Percentiles rank a stretch among this genome's conserved stretches.
phyloP scores from a whole-genome alignment of 306 rosid genomes.

The Alnus rubra region DNA sequence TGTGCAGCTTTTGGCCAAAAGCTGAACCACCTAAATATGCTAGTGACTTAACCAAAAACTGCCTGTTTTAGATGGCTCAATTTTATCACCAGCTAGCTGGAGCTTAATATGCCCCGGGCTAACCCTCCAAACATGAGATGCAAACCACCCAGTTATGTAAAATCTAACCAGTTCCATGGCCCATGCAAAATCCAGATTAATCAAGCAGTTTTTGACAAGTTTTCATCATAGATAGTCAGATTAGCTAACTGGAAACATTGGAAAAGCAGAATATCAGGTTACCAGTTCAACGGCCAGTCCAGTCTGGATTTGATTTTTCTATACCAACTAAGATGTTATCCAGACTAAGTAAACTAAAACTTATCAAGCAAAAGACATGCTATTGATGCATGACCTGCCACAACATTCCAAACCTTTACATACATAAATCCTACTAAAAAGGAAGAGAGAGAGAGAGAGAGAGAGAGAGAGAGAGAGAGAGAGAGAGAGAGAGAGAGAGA shows the following conservation, averaged over 20 bases:
- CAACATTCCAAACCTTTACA: background rate
- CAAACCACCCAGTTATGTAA: background rate
- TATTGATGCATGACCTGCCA: conserved; percentile 10
- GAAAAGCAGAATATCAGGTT: background rate
- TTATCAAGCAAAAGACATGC: background rate
- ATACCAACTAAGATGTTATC: background rate
- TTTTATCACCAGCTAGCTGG: background rate
- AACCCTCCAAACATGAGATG: background rate
- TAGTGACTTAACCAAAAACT: background rate
- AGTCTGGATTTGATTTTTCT: background rate
- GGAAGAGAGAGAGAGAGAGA: conserved; percentile 19
- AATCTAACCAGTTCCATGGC: background rate
- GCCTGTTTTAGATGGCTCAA: background rate
- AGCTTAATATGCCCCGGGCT: background rate
- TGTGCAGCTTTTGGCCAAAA: background rate
- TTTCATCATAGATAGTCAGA: background rate
- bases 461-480: background rate
- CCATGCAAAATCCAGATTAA: background rate
- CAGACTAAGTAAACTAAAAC: background rate
- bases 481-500: conserved; percentile 17
- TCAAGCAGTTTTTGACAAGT: background rate
- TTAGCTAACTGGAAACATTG: conserved; percentile 1
- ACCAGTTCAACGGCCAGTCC: background rate
- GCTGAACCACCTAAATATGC: background rate
- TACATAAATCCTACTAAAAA: background rate